A percentile compares a stretch with the other conserved stretches of the same genome.
phyloP scores from a whole-genome alignment of 2,329 filamentous ascomycete species.

The Xylaria sp. region DNA sequence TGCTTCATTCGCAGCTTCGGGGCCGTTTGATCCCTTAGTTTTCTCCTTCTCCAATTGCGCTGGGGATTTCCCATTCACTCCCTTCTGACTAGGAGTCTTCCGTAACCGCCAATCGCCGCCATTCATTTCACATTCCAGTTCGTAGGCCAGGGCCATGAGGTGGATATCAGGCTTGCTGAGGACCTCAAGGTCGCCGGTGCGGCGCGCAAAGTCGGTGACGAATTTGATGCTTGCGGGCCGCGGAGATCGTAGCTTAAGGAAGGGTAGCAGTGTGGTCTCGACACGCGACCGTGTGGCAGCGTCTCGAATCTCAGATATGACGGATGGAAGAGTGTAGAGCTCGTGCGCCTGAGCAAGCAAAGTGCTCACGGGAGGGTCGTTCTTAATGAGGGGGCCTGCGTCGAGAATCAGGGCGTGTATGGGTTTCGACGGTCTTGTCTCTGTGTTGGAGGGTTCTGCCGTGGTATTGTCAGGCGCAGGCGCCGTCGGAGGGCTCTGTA shows the following conservation, averaged over 20 bases:
- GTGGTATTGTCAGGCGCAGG: slow-evolving; percentile 13
- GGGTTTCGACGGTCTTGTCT: slow-evolving; percentile 62
- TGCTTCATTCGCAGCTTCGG: background rate
- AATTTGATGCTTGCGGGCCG: slow-evolving; percentile 80
- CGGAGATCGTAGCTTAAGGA: slow-evolving; percentile 81
- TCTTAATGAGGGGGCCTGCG: slow-evolving; percentile 92
- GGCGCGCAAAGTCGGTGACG: slow-evolving; percentile 84
- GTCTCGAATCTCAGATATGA: slow-evolving; percentile 90
- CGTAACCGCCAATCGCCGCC: slow-evolving; percentile 89
- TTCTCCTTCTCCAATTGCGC: slow-evolving; percentile 56
- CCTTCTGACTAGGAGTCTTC: slow-evolving; percentile 81
- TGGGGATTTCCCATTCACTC: slow-evolving; percentile 76
- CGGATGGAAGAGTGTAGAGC: slow-evolving; percentile 84
- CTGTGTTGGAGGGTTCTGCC: background rate
- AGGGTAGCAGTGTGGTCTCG: slow-evolving; percentile 86
- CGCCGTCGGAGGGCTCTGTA: slow-evolving; percentile 35
- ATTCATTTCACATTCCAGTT: slow-evolving; percentile 91
- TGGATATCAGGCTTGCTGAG: slow-evolving; percentile 90
- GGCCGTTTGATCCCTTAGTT: slow-evolving; percentile 39
- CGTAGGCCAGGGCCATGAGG: slow-evolving; percentile 89
- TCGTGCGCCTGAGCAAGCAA: slow-evolving; percentile 80
- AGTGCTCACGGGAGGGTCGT: slow-evolving; percentile 85
- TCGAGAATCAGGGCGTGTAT: slow-evolving; percentile 89
- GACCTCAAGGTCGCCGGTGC: slow-evolving; percentile 89
- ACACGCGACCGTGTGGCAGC: slow-evolving; percentile 81